Base-by-base conservation (phyloP, 2,329 filamentous ascomycete species). In the Aspergillus neotritici region DNA sequence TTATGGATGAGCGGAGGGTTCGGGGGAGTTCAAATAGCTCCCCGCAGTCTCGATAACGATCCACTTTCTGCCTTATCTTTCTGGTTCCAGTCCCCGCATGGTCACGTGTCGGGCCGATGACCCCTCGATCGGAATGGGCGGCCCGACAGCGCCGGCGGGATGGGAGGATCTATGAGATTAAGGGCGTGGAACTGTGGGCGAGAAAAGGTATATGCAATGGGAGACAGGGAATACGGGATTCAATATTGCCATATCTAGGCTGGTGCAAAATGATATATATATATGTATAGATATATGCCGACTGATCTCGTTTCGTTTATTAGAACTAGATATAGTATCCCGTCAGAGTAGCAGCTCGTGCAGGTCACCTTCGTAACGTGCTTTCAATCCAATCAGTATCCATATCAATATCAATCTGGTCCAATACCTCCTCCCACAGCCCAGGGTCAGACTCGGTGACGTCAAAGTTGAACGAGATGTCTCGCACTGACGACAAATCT, bases 341-440 rank as follows among this genome's bases (percentile, higher is more conserved):
- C n/a, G n/a, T n/a, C n/a, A n/a, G n/a, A n/a, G n/a, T n/a, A n/a
- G n/a, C n/a, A n/a, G n/a, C n/a, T n/a, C n/a, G n/a, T n/a, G n/a
- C n/a, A n/a, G n/a, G 15, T 37, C 47, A 61, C 43, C 54, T 51
- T 36, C 54, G 53, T 30, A 63, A 43, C 1, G 58, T 57, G 44
- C 52, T 62, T 40, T 62, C 59, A 48, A 63, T 63, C 65, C 64
- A 68, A 44, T 68, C 68, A 5, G 62, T 65, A 46, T 68, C 65
- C 61, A 70, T 68, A 21, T 65, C 63, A 37, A 68, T 64, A 34
- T 70, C 64, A 31, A 67, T 63, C 43, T 66, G 62, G 33, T 61
- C 55, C 35, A 67, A 59, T 4, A 65, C 63, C 37, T 67, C 66
- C 41, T 71, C 68, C 68, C 68, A 71, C 13, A 70, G 52, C 14